Evolutionary conservation across 495 filamentous ascomycete genomes (phyloP).

Genomic region (Podospora bellae-mahoneyi): DNA sequence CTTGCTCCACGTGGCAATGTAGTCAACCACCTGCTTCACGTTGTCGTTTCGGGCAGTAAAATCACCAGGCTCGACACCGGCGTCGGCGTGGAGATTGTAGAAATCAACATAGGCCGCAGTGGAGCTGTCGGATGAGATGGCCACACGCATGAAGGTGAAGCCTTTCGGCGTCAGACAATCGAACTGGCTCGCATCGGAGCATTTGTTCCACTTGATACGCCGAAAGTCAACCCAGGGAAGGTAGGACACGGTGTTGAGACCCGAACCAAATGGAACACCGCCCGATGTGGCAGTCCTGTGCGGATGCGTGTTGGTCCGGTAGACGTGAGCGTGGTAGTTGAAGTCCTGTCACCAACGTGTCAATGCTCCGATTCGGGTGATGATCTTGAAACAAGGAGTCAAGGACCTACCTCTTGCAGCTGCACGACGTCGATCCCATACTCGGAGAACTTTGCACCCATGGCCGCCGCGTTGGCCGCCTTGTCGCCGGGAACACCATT

Average conservation of each 20-base stretch:
- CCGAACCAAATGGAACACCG: conserved; percentile 56
- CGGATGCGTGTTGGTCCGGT: conserved; percentile 52
- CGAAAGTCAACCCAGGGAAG: conserved; percentile 53
- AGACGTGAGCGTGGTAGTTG: conserved; percentile 60
- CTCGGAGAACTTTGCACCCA: conserved; percentile 48
- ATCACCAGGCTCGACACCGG: conserved; percentile 51
- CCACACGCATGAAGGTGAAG: conserved; percentile 57
- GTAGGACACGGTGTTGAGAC: conserved; percentile 59
- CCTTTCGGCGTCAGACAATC: conserved; percentile 67
- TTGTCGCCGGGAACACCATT: conserved; percentile 56
- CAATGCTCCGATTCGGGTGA: neutral
- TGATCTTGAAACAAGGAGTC: neutral
- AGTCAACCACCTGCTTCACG: conserved; percentile 52
- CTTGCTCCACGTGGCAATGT: conserved; percentile 49
- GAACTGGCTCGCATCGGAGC: conserved; percentile 48
- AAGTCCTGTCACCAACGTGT: conserved; percentile 46
- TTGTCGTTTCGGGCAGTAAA: conserved; percentile 51
- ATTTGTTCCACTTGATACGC: conserved; percentile 56
- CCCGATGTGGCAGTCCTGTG: conserved; percentile 60
- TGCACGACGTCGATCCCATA: conserved; percentile 58
- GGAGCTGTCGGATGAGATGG: conserved; percentile 20
- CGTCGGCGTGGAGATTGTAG: conserved; percentile 63
- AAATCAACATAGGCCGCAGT: conserved; percentile 50
- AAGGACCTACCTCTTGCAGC: conserved; percentile 51
- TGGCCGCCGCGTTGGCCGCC: conserved; percentile 44